These are phyloP conservation scores for Beauveria caledonica DNA, from an alignment of 2,329 filamentous ascomycete species.

Conservation along the genomic window DNA sequence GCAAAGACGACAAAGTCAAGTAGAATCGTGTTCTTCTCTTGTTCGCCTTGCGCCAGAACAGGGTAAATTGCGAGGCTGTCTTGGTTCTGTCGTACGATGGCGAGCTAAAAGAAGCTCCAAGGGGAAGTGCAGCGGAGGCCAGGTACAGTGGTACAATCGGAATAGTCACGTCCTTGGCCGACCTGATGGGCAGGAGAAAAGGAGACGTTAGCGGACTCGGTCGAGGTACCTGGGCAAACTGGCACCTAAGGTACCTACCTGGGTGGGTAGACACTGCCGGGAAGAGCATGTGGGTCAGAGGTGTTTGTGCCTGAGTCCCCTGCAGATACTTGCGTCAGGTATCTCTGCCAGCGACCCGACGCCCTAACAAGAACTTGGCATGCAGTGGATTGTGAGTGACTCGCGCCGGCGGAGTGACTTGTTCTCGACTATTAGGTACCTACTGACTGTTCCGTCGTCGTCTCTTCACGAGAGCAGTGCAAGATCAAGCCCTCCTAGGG, in stretches of 20 bases:
- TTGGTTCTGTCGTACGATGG: neutral
- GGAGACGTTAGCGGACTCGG: neutral
- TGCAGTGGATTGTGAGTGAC: too few species aligned
- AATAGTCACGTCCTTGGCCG: neutral
- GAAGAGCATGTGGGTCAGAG: neutral
- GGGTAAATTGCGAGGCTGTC: neutral
- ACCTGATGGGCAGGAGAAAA: constrained; percentile 1
- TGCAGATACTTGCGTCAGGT: neutral
- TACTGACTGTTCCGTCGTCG: too few species aligned
- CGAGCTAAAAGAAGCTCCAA: neutral
- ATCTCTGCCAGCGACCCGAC: too few species aligned
- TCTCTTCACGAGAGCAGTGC: too few species aligned
- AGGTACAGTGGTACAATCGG: neutral
- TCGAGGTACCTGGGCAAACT: neutral
- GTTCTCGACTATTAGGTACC: neutral
- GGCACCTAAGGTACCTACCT: too few species aligned
- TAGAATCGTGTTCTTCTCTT: neutral
- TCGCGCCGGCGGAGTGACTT: neutral
- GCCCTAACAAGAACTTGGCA: too few species aligned
- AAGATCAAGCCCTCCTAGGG: too few species aligned
- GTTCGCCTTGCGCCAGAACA: neutral
- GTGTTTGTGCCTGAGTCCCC: neutral
- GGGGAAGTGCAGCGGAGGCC: neutral
- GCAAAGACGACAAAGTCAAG: neutral
- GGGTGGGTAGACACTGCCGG: too few species aligned